Evolutionary conservation across 495 filamentous ascomycete species (phyloP).

Genomic region (Emericellopsis terricola): DNA sequence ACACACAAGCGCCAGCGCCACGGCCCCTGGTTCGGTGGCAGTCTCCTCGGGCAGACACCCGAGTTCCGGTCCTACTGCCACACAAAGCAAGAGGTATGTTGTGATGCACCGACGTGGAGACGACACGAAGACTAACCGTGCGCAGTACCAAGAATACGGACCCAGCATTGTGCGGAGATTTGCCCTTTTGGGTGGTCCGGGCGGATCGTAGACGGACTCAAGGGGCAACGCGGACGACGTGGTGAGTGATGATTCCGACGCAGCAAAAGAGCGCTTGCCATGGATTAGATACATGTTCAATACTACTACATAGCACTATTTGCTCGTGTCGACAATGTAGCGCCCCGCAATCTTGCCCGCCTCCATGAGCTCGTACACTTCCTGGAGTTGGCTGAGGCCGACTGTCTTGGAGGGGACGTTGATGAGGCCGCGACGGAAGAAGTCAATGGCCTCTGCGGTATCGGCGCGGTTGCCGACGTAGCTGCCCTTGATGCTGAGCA

Average conservation of each 20-base stretch:
- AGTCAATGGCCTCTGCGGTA: constrained; percentile 70
- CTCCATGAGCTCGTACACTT: constrained; percentile 60
- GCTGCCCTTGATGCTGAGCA: constrained; percentile 84
- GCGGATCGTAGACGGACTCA: constrained; percentile 33
- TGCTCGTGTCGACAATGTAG: constrained; percentile 61
- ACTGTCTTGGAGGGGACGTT: constrained; percentile 71
- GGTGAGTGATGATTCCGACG: too few species aligned
- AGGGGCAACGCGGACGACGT: too few species aligned
- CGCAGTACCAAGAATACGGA: constrained; percentile 78
- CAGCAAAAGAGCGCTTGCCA: too few species aligned
- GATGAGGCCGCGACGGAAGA: constrained; percentile 68
- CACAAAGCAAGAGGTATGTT: constrained; percentile 64
- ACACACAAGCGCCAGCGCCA: constrained; percentile 91
- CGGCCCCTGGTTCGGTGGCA: constrained; percentile 96
- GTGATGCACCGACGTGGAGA: neutral
- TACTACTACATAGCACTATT: too few species aligned
- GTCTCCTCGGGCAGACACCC: constrained; percentile 91
- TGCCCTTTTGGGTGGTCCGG: constrained; percentile 83
- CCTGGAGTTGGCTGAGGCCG: constrained; percentile 56
- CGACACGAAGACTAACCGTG: constrained; percentile 5
- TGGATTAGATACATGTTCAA: too few species aligned
- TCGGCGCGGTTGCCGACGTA: constrained; percentile 88
- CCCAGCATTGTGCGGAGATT: constrained; percentile 92
- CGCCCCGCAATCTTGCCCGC: constrained; percentile 69
- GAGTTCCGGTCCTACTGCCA: constrained; percentile 98